Evolutionary conservation across 2,329 filamentous ascomycete species (phyloP).

Genomic region (Monosporascus sp.): DNA sequence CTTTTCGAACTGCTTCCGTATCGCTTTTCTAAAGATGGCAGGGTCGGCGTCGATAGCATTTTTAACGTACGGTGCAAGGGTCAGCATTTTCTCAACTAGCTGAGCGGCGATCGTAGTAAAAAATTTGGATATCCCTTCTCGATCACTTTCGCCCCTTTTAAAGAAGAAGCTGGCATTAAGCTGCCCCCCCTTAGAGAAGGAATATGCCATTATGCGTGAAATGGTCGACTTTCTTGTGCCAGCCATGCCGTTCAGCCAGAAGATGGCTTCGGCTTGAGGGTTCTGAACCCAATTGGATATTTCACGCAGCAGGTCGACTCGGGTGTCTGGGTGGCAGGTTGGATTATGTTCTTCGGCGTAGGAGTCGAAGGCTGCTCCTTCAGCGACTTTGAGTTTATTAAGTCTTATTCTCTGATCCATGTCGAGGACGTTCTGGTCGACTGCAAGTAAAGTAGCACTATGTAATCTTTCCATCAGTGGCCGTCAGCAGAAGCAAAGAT

Average conservation of each 20-base stretch:
- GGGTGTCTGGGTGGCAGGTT: constrained; percentile 26
- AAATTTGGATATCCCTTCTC: constrained; percentile 28
- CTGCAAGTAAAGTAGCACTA: not conserved
- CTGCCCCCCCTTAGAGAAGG: not conserved
- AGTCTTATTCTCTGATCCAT: not conserved
- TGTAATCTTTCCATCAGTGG: not conserved
- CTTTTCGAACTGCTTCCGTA: constrained; percentile 35
- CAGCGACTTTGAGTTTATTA: constrained; percentile 4
- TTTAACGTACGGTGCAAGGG: constrained; percentile 19
- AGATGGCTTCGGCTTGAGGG: too few relatives aligned
- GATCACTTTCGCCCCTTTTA: constrained; percentile 33
- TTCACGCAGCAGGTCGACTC: constrained; percentile 24
- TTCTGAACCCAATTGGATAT: not conserved
- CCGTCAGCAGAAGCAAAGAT: not conserved
- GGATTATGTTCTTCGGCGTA: constrained; percentile 27
- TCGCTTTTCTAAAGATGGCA: constrained; percentile 20
- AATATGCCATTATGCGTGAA: constrained; percentile 25
- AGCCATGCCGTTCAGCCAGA: constrained; percentile 31
- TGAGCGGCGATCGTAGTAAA: constrained; percentile 34
- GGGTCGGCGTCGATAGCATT: constrained; percentile 26
- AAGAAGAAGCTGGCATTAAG: constrained; percentile 37
- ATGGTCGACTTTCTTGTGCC: constrained; percentile 37
- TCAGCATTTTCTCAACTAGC: constrained; percentile 22
- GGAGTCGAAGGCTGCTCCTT: constrained; percentile 28
- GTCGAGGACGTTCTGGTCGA: not conserved